phyloP scores from a whole-genome alignment of 305 asterid genomes.

The Fraxinus albicans region DNA sequence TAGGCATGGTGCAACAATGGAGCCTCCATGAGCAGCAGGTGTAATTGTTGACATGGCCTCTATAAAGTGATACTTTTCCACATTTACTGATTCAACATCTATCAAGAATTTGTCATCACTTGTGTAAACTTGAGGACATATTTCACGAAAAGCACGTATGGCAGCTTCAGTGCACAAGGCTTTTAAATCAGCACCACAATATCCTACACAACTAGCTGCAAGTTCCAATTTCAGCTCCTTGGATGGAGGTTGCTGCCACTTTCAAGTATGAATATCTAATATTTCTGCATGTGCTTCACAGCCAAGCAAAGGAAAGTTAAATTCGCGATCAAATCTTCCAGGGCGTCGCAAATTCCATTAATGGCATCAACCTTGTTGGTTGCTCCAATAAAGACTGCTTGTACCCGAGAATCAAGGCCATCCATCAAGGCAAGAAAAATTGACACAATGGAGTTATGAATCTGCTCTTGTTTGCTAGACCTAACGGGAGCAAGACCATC shows the following conservation, averaged over 20 bases:
- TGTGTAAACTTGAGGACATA: conserved; percentile 96
- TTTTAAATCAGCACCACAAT: conserved; percentile 98
- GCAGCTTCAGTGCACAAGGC: conserved; percentile 99
- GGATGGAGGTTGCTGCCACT: conserved; percentile 91
- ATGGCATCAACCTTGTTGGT: conserved; percentile 96
- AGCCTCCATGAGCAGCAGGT: conserved; percentile 99
- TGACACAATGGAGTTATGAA: conserved; percentile 96
- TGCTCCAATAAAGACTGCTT: conserved; percentile 97
- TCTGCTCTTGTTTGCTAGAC: conserved; percentile 99
- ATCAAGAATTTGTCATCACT: conserved; percentile 91
- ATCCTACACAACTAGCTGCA: conserved; percentile 99
- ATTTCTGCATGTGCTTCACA: conserved; percentile 97
- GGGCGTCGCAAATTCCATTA: conserved; percentile 99
- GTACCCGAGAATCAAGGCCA: conserved; percentile 99
- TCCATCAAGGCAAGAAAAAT: conserved; percentile 97
- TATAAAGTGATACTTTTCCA: conserved; percentile 76
- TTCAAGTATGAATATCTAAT: conserved; percentile 89
- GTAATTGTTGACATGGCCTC: conserved; percentile 96
- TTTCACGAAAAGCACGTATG: conserved; percentile 95
- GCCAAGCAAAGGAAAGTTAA: conserved; percentile 91
- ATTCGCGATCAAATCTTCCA: conserved; percentile 97
- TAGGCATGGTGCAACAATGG: conserved; percentile 80
- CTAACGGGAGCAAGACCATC: conserved; percentile 99
- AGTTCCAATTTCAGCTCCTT: conserved; percentile 81
- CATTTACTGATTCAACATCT: conserved; percentile 91